Base-by-base conservation (phyloP, 2,329 filamentous ascomycete genomes). In the Akanthomyces uredinophilus region DNA sequence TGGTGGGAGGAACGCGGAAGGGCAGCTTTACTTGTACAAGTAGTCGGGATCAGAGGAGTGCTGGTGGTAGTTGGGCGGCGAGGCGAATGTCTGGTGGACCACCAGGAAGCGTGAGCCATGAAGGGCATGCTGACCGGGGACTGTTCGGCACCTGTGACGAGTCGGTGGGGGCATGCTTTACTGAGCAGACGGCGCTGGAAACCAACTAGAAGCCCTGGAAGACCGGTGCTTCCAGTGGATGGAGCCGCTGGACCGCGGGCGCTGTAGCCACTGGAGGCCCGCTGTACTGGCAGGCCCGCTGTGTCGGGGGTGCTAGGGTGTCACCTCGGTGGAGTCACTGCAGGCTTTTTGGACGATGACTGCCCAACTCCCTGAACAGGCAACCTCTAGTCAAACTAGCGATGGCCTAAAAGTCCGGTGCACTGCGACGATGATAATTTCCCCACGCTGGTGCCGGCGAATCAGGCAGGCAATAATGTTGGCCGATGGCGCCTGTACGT, bases 51-150 rank as follows among this genome's bases (percentile, higher is more conserved):
- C 29, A 51, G 37, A 29, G 37, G 37, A 14, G 37, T 32, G 29
- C 29, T 37, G 35, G 29, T 8, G 16, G 52, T 22, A 29, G 52
- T 54, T 27, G 52, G 37, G 52, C 52, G 52, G 37, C 52, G 52
- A 54, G 52, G 37, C 37, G 37, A 22, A 43, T 43, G 52, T 14
- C 32, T 27, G 52, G 52, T 54, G 52, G 54, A 56, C 54, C 54
- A 56, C 24, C 41, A 56, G 41, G 54, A 44, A 35, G 27, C 27
- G 54, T 47, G 54, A 56, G 54, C 54, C 54, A 56, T 44, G 54
- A 46, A 37, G 6, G 50, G 50, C 22, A 53, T 39, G 50, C 20
- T 39, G 29, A 41, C 32, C 43, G 39, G 54, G 41, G 54, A 56
- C 10, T 32, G 37, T 32, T 44, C 18, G n/a, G 43, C 41, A 37